A percentile compares a stretch with the other conserved stretches of the same genome.
These are phyloP conservation scores for Trichothecium roseum DNA, from an alignment of 2,329 filamentous ascomycete genomes.

Conservation along the genomic window DNA sequence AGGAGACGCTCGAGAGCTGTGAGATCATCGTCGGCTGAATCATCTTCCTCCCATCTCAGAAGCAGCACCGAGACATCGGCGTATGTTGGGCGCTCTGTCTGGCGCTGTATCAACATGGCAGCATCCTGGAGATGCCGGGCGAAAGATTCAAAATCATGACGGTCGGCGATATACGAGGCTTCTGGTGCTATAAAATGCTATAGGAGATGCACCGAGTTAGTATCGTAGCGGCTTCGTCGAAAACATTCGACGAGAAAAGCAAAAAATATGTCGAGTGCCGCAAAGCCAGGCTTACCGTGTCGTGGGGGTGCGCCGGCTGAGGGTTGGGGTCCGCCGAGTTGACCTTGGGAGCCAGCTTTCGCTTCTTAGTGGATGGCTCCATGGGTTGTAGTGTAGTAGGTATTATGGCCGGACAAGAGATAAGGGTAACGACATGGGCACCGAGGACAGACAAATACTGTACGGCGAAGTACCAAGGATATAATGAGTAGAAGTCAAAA, in stretches of 20 bases:
- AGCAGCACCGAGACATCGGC: constrained; percentile 49
- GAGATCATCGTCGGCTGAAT: constrained; percentile 41
- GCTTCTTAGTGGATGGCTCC: constrained; percentile 32
- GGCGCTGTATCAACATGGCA: constrained; percentile 55
- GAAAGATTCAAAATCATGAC: constrained; percentile 56
- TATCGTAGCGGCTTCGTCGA: constrained; percentile 1
- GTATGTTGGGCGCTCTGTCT: constrained; percentile 48
- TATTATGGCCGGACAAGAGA: constrained; percentile 8
- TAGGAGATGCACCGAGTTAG: not conserved
- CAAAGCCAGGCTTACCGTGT: constrained; percentile 18
- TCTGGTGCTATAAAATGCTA: constrained; percentile 28
- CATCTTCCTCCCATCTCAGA: constrained; percentile 53
- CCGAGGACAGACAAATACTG: not conserved
- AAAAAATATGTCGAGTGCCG: too few species aligned
- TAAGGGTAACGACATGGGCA: constrained; percentile 1
- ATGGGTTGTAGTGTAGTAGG: constrained; percentile 15
- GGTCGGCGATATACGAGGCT: constrained; percentile 28
- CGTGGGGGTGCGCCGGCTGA: constrained; percentile 17
- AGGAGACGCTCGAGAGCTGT: constrained; percentile 45
- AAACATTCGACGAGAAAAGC: too few species aligned
- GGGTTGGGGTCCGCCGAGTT: constrained; percentile 13
- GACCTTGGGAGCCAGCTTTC: constrained; percentile 33
- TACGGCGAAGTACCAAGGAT: too few species aligned
- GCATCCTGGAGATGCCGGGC: constrained; percentile 59
- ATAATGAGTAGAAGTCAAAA: too few species aligned